A percentile compares a stretch with the other conserved stretches of the same genome.
phyloP scores from a whole-genome alignment of 352 stramenopile species.

The Pythium rishiriense region DNA sequence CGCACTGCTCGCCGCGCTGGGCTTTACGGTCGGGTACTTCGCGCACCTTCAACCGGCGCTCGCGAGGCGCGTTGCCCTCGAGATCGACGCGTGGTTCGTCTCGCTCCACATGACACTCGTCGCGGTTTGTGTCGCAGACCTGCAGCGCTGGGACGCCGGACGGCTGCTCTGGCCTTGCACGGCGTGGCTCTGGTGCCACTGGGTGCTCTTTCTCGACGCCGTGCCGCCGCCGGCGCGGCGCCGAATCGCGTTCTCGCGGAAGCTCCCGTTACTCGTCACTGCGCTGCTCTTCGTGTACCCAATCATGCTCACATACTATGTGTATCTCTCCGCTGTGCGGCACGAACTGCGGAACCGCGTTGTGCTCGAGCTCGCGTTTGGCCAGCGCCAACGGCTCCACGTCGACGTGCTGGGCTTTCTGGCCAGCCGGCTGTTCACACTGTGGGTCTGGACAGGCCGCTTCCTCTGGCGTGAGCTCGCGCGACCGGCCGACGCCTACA shows the following conservation, averaged over 20 bases:
- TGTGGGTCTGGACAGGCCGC: conserved; percentile 8
- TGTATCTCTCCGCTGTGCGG: neutral
- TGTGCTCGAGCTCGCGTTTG: neutral
- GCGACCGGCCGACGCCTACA: conserved; percentile 5
- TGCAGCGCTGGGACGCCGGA: neutral
- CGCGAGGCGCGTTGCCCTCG: neutral
- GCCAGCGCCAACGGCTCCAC: neutral
- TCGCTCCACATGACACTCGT: conserved; percentile 4
- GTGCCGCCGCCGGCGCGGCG: neutral
- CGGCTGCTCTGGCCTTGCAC: neutral
- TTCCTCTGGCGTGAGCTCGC: conserved; percentile 16
- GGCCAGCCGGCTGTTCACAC: conserved; percentile 13
- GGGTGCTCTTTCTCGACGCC: conserved; percentile 12
- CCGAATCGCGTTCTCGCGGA: neutral
- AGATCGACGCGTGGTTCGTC: conserved; percentile 20
- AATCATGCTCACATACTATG: neutral
- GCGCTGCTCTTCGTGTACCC: neutral
- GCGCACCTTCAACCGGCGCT: conserved; percentile 1
- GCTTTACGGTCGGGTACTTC: neutral
- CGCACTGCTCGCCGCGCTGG: neutral
- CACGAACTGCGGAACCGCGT: neutral
- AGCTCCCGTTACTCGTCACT: neutral
- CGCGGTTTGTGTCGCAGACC: neutral
- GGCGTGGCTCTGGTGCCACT: conserved; percentile 10
- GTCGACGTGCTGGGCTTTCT: conserved; percentile 6